Percentiles rank a stretch among this genome's conserved stretches.
Conservation (phyloP, 106 monocot genomes). For the Hemerocallis citrina region DNA sequence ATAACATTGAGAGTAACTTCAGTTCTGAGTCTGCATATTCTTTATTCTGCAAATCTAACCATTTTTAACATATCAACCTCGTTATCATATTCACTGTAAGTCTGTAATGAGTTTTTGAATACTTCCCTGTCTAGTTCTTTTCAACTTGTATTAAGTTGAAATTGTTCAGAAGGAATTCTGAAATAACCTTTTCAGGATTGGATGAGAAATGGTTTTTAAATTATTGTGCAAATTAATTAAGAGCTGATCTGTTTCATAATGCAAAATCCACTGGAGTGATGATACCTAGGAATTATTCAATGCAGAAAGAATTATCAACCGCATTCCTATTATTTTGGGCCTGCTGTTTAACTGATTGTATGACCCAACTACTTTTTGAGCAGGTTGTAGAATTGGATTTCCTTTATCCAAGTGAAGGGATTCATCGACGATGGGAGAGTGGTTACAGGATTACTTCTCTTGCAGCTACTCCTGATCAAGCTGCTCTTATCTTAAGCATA, state of each 20-base stretch:
- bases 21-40: neutral
- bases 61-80: neutral
- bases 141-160: neutral
- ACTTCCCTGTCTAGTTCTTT: too few relatives aligned
- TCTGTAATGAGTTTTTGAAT: neutral
- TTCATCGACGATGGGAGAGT: constrained; percentile 87
- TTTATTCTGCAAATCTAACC: neutral
- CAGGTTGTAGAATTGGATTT: constrained; percentile 97
- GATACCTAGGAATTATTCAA: neutral
- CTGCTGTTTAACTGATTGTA: neutral
- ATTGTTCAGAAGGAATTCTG: neutral
- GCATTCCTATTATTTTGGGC: neutral
- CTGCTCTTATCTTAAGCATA: constrained; percentile 87
- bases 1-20: constrained; percentile 1
- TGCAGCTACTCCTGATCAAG: constrained; percentile 94
- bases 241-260: neutral
- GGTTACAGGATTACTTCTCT: constrained; percentile 91
- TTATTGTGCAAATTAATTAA: neutral
- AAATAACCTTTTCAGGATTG: neutral
- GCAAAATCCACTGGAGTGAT: neutral
- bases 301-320: neutral
- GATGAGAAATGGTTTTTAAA: neutral
- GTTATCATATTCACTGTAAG: neutral
- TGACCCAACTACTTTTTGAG: neutral
- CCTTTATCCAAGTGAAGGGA: constrained; percentile 96